Evolutionary conservation across 805 yeast species (phyloP), one percentile per base, ranked within the genome.

Genomic region (Yamadazyma endophytica): DNA sequence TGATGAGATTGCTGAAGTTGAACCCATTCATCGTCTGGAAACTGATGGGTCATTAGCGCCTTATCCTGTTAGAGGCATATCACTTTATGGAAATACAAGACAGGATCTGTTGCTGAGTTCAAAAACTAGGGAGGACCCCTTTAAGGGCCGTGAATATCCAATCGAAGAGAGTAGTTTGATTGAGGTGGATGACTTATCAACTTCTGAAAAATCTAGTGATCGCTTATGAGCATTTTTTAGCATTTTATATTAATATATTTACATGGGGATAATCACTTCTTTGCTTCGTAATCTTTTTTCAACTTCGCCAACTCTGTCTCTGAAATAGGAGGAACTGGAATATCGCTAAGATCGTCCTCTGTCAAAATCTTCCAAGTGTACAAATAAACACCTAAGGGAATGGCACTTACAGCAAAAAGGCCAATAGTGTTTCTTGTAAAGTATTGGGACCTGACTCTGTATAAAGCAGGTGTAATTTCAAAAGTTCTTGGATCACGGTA

Each of bases 381-480:
- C 42, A 57, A 42, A 56, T 77, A 89, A 17, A 87, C 81, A 26
- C 84, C 78, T 8, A 73, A 64, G 5, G 92, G 79, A 31, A 86
- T 60, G n/a, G 81, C 72, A 4, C 78, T 59, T 13, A 86, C 63
- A 0, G 73, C 58, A 12, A 66, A 65, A 30, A 89, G 75, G 0
- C 79, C 74, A 13, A 75, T 63, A 51, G 82, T 73, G 56, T 89
- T 90, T 48, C 70, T 77, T 73, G 79, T 75, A 61, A 88, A 85
- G 52, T 75, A 90, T 24, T 96, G 97, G 38, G 73, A 70, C 57
- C 97, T 75, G 28, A 96, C 96, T 43, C 97, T 72, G 44, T 86
- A 68, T 70, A 90, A 78, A 5, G 96, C 96, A 11, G 96, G 96
- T 1, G 96, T 85, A 90, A 88, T 88, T 51, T 81, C 81, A 60